A percentile compares a stretch with the other conserved stretches of the same genome.
Conservation (phyloP, 129 eudicot species). For the Silybum marianum region DNA sequence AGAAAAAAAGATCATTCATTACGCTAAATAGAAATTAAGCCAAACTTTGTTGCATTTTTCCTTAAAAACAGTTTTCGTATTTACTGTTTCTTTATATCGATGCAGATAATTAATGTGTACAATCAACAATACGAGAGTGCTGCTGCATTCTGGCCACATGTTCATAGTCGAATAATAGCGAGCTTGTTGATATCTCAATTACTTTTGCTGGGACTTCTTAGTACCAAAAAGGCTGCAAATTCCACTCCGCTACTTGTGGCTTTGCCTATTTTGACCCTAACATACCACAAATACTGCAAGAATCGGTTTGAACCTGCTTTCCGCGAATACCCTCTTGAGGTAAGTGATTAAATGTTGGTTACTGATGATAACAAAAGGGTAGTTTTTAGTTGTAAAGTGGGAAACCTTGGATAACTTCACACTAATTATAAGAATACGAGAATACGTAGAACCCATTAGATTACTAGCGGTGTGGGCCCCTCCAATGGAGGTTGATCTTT, state of each 20-base stretch:
- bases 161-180: conserved; percentile 84
- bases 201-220: conserved; percentile 76
- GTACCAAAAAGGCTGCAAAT: conserved; percentile 91
- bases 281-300: conserved; percentile 88
- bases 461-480: neutral
- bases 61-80: neutral
- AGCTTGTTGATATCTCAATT: conserved; percentile 92
- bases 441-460: neutral
- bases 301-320: conserved; percentile 93
- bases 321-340: conserved; percentile 92
- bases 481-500: neutral
- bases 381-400: neutral
- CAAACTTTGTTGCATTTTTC: neutral
- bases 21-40: neutral
- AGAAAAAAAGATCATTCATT: neutral
- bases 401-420: neutral
- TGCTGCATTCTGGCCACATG: conserved; percentile 98
- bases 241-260: conserved; percentile 83
- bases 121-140: conserved; percentile 88
- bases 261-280: conserved; percentile 69
- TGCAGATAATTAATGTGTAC: conserved; percentile 91
- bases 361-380: neutral
- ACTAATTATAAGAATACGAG: neutral
- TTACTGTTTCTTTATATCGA: neutral
- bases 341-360: conserved; percentile 24